Evolutionary conservation across 805 yeast genomes (phyloP).

Genomic region (Starmerella floris): DNA sequence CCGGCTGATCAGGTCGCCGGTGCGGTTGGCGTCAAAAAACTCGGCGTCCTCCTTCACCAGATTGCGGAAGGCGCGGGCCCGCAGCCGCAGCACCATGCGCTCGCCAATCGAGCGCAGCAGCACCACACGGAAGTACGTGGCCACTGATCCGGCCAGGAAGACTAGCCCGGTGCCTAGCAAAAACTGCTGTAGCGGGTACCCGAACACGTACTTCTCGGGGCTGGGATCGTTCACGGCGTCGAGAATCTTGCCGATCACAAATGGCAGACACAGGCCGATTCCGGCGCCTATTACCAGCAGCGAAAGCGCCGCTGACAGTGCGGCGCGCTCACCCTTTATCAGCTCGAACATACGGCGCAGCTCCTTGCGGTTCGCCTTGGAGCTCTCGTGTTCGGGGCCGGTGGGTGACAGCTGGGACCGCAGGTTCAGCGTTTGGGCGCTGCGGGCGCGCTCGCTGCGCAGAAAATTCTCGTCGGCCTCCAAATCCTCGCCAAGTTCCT

Average conservation of each 20-base stretch:
- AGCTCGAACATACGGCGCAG: constrained; percentile 38
- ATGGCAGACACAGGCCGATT: constrained; percentile 68
- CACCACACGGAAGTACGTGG: constrained; percentile 71
- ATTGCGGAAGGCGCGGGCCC: constrained; percentile 63
- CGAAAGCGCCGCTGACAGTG: constrained; percentile 47
- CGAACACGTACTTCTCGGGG: constrained; percentile 34
- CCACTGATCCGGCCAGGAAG: constrained; percentile 58
- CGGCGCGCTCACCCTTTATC: constrained; percentile 44
- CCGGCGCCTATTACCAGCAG: constrained; percentile 60
- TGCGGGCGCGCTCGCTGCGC: constrained; percentile 23
- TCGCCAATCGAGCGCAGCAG: constrained; percentile 72
- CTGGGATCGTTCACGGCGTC: constrained; percentile 45
- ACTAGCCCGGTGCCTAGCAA: constrained; percentile 47
- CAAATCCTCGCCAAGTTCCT: too few species aligned
- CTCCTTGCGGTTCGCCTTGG: constrained; percentile 26
- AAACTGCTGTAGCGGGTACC: constrained; percentile 51
- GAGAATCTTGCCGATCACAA: constrained; percentile 71
- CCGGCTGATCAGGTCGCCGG: constrained; percentile 84
- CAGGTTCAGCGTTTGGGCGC: constrained; percentile 24
- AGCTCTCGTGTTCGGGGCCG: constrained; percentile 1
- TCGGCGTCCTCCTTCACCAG: constrained; percentile 76
- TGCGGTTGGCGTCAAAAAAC: constrained; percentile 76
- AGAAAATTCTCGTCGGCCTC: constrained; percentile 8
- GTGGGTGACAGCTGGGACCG: constrained; percentile 23
- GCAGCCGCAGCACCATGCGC: constrained; percentile 66